Percentiles rank a stretch among this genome's conserved stretches.
These are phyloP conservation scores for Pseudogymnoascus sp. DNA, from an alignment of 2,329 filamentous ascomycete species.

Conservation along the genomic window DNA sequence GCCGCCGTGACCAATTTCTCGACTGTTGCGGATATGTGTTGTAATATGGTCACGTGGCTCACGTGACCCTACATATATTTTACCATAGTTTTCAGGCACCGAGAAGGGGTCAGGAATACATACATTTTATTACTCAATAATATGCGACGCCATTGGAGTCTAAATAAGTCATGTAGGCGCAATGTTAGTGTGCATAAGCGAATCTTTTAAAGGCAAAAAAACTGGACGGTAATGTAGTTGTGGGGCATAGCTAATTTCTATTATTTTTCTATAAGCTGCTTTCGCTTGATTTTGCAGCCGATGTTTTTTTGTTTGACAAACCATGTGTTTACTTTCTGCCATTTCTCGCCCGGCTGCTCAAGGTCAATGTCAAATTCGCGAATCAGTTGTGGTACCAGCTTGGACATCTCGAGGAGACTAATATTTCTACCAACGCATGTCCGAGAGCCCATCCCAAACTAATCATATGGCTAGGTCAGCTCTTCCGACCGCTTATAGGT, in stretches of 20 bases:
- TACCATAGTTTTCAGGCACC: no score
- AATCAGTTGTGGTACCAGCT: conserved; percentile 28
- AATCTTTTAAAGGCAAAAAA: no score
- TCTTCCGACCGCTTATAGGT: neutral
- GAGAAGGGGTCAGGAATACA: no score
- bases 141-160: no score
- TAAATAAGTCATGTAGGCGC: no score
- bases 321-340: neutral
- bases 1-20: no score
- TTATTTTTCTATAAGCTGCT: neutral
- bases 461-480: neutral
- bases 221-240: no score
- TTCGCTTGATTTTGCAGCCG: neutral
- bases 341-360: neutral
- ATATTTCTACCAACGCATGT: conserved; percentile 34
- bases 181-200: no score
- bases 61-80: no score
- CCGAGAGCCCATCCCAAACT: conserved; percentile 32
- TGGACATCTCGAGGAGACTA: conserved; percentile 33
- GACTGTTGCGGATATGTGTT: no score
- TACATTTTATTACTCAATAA: no score
- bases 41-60: no score
- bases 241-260: neutral
- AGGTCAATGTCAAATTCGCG: conserved; percentile 11
- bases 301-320: neutral